Conservation (phyloP, 2,329 filamentous ascomycete species). For the Cytospora paraplurivora region DNA sequence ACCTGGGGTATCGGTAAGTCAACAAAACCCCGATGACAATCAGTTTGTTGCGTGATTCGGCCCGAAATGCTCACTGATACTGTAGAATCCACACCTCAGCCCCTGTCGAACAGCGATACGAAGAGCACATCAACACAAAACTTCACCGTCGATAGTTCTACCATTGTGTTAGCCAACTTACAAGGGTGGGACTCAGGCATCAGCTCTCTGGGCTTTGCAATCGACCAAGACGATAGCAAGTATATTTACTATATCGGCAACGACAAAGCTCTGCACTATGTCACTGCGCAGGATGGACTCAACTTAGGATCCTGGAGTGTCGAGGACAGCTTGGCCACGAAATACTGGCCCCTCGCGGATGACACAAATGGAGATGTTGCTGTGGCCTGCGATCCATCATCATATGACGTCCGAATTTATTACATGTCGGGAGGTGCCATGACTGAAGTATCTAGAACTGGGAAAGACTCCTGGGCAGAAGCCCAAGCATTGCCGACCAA, state of each 20-base stretch:
- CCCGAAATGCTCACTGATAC: neutral
- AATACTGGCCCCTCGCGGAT: constrained; percentile 18
- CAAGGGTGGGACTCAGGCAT: constrained; percentile 1
- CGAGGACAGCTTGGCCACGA: neutral
- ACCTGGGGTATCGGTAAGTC: constrained; percentile 10
- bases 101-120: constrained; percentile 12
- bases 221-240: constrained; percentile 9
- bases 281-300: neutral
- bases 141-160: constrained; percentile 4
- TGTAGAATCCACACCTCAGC: constrained; percentile 3
- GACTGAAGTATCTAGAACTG: constrained; percentile 6
- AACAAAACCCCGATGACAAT: neutral
- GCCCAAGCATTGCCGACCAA: constrained; percentile 8
- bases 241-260: constrained; percentile 17
- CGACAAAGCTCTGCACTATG: constrained; percentile 5
- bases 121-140: constrained; percentile 14
- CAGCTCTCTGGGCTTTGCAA: constrained; percentile 1
- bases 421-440: constrained; percentile 15
- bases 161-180: neutral
- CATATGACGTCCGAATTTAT: constrained; percentile 13
- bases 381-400: constrained; percentile 10
- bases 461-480: constrained; percentile 11
- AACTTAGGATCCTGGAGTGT: constrained; percentile 11
- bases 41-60: neutral
- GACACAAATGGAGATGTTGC: constrained; percentile 5